Conservation (phyloP, 805 yeast species). For the Debaryomyces maramus region DNA sequence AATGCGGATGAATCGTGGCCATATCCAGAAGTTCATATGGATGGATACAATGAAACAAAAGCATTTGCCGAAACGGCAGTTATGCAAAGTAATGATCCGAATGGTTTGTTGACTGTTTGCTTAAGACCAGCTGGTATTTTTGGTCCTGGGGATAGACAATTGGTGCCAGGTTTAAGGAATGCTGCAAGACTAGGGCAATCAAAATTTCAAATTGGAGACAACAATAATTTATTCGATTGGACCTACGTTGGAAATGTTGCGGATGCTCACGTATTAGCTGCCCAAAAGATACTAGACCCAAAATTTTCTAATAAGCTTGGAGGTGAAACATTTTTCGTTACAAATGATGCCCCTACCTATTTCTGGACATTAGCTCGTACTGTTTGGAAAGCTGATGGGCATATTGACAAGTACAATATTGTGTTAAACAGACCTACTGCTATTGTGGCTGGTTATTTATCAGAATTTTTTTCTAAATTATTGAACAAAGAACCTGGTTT, state of each 20-base stretch:
- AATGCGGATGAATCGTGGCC: slow-evolving; percentile 97
- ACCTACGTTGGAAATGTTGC: slow-evolving; percentile 99
- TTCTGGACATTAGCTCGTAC: slow-evolving; percentile 97
- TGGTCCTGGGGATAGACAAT: slow-evolving; percentile 97
- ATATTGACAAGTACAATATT: slow-evolving; percentile 65
- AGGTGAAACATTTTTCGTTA: slow-evolving; percentile 87
- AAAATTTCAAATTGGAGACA: slow-evolving; percentile 91
- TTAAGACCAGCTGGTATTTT: slow-evolving; percentile 97
- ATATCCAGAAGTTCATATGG: slow-evolving; percentile 89
- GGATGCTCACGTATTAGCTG: slow-evolving; percentile 92
- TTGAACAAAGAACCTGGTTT: slow-evolving; percentile 87
- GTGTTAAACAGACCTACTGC: slow-evolving; percentile 77
- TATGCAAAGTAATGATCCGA: slow-evolving; percentile 62
- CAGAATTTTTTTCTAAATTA: slow-evolving; percentile 70
- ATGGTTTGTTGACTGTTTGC: slow-evolving; percentile 72
- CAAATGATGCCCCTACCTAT: slow-evolving; percentile 92
- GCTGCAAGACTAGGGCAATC: slow-evolving; percentile 86
- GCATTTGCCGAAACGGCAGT: slow-evolving; percentile 87
- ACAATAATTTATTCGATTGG: slow-evolving; percentile 92
- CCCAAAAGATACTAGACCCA: slow-evolving; percentile 63
- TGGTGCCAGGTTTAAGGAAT: slow-evolving; percentile 86
- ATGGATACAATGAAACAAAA: slow-evolving; percentile 93
- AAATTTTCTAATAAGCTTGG: slow-evolving; percentile 49
- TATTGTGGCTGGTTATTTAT: slow-evolving; percentile 72
- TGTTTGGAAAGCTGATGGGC: slow-evolving; percentile 96